Evolutionary conservation across 2,329 filamentous ascomycete genomes (phyloP), one percentile per base, ranked within the genome.

Genomic region (Myriosclerotinia scirpicola): DNA sequence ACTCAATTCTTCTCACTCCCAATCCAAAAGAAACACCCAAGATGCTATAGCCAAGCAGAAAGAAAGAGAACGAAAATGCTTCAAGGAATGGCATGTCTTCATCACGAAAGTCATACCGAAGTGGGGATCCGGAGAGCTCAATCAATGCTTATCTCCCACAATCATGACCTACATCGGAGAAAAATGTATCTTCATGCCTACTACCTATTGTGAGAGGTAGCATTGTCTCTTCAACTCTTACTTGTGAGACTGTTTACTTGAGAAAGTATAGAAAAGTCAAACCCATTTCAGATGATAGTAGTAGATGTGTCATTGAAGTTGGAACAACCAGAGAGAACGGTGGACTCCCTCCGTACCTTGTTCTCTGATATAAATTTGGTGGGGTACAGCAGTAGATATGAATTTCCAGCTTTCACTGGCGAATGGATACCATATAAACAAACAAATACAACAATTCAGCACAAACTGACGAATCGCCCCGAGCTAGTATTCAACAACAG

Each of bases 131-230:
- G 38, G n/a, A 34, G 56, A 54, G 54, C 55, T 66, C 48, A 61
- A 46, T 30, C 44, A 46, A 63, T 44, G 55, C 60, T 42, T 54
- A 59, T 44, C 40, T 40, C n/a, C 48, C 48, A 30, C n/a, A 54
- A 65, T 54, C 36, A 54, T 59, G 48, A 54, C 56, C 26, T 26
- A 40, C 34, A 38, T 68, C 62, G 67, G 55, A 34, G 54, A 26
- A 52, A 34, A 46, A 42, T 58, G 30, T 46, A 64, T 48, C 61
- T 44, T 44, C 36, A 56, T 55, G 30, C 50, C 11, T 26, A 42
- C 22, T n/a, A 53, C 22, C 17, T 22, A 8, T 34, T 5, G 30
- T 34, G n/a, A 30, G 22, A 30, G 22, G 26, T 56, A 0, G 8
- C 15, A 56, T 42, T 42, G 9, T 42, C 22, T 42, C 14, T 42